Percentiles rank a stretch among this genome's conserved stretches.
Evolutionary conservation across 2,329 filamentous ascomycete species (phyloP).

Genomic region (Stachybotrys chlorohalonatus): DNA sequence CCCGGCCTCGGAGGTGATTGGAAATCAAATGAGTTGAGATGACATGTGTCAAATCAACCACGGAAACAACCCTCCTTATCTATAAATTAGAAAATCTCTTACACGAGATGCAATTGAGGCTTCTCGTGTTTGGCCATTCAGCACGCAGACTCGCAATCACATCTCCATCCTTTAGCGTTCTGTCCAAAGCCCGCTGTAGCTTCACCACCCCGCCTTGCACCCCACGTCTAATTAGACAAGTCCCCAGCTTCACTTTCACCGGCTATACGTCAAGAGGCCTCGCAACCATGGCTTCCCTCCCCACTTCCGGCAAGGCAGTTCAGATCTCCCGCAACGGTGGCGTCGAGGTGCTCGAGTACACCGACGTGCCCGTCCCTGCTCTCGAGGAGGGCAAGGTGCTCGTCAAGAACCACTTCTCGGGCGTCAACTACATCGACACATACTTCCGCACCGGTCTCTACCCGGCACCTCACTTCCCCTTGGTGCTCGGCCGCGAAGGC

Average conservation of each 20-base stretch:
- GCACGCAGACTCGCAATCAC: neutral
- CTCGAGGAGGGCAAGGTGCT: constrained; percentile 64
- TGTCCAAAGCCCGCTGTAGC: neutral
- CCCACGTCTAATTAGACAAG: neutral
- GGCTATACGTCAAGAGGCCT: neutral
- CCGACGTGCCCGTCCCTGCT: constrained; percentile 58
- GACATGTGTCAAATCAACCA: neutral
- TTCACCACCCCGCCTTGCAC: neutral
- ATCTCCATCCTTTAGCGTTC: neutral
- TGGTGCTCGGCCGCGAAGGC: constrained; percentile 72
- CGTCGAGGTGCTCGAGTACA: constrained; percentile 62
- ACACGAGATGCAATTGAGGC: neutral
- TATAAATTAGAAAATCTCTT: neutral
- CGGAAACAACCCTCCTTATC: neutral
- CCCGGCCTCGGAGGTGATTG: neutral
- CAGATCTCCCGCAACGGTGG: constrained; percentile 58
- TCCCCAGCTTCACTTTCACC: neutral
- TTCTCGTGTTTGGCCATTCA: neutral
- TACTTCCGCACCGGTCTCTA: constrained; percentile 88
- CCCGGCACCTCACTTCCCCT: constrained; percentile 54
- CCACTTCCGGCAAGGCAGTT: constrained; percentile 61
- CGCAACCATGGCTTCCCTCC: constrained; percentile 60
- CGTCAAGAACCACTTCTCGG: constrained; percentile 70
- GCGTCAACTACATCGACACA: constrained; percentile 84
- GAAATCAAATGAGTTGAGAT: neutral